A percentile compares a stretch with the other conserved stretches of the same genome.
Conservation (phyloP, 495 filamentous ascomycete genomes). For the Neurospora pannonica region DNA sequence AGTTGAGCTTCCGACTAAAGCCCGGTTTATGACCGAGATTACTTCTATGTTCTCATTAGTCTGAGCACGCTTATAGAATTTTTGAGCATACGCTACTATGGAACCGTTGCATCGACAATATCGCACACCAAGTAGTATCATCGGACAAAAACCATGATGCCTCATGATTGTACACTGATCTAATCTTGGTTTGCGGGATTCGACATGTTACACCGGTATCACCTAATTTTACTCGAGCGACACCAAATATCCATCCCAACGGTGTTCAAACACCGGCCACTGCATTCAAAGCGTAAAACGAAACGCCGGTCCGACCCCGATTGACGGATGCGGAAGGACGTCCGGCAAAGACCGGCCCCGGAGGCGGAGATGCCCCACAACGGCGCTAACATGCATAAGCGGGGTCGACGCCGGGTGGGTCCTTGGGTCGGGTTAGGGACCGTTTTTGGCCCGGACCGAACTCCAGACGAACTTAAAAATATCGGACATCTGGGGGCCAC, state of each 20-base stretch:
- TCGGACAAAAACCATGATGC: not conserved
- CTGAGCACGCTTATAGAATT: not conserved
- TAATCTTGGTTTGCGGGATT: not conserved
- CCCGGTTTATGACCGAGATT: not conserved
- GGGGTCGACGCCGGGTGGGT: not conserved
- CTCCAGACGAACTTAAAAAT: not conserved
- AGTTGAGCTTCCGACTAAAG: not conserved
- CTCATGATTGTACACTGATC: not conserved
- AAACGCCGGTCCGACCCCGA: not conserved
- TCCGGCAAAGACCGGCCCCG: not conserved
- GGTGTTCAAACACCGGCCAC: not conserved
- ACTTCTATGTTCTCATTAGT: not conserved
- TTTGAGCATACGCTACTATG: not conserved
- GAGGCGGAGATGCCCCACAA: not conserved
- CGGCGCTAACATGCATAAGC: not conserved
- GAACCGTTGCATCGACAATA: not conserved
- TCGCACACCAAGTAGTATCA: not conserved
- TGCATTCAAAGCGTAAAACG: not conserved
- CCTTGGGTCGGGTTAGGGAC: not conserved
- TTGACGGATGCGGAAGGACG: not conserved
- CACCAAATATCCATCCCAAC: not conserved
- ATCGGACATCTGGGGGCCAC: not conserved
- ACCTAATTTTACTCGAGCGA: not conserved
- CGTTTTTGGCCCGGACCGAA: not conserved
- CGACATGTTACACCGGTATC: not conserved